A percentile compares a stretch with the other conserved stretches of the same genome.
Conservation (phyloP, 2,329 filamentous ascomycete species). For the Diaporthe ilicicola region DNA sequence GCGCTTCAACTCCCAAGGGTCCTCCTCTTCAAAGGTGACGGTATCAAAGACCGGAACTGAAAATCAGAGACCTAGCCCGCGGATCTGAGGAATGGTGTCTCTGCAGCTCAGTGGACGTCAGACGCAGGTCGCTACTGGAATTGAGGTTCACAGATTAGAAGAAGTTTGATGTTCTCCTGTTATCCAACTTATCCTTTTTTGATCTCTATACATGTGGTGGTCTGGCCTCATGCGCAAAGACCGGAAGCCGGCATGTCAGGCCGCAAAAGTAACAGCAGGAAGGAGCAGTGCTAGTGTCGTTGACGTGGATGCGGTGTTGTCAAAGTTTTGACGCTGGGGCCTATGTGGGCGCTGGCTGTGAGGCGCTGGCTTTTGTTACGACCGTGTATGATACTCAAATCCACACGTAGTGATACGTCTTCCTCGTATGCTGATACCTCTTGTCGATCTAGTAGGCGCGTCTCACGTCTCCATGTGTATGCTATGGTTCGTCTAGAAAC, state of each 20-base stretch:
- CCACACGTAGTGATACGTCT: background rate
- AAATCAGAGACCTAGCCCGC: background rate
- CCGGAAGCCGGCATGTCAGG: background rate
- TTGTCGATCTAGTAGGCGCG: background rate
- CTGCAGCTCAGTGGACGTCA: background rate
- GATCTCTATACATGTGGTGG: background rate
- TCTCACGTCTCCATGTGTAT: background rate
- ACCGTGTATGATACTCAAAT: background rate
- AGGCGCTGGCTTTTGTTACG: background rate
- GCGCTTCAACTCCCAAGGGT: background rate
- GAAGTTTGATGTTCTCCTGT: background rate
- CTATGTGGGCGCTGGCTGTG: background rate
- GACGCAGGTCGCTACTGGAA: background rate
- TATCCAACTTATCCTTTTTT: background rate
- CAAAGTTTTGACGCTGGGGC: background rate
- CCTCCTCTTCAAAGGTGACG: background rate
- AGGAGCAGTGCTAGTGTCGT: background rate
- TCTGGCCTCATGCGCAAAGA: background rate
- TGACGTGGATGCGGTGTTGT: background rate
- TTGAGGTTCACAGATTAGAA: background rate
- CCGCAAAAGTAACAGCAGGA: background rate
- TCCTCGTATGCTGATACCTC: no score
- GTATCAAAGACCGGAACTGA: background rate
- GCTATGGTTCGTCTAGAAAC: background rate
- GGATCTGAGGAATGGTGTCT: background rate